Base-by-base conservation (phyloP, 371 early-diverging fungal genomes). In the Apophysomyces elegans region DNA sequence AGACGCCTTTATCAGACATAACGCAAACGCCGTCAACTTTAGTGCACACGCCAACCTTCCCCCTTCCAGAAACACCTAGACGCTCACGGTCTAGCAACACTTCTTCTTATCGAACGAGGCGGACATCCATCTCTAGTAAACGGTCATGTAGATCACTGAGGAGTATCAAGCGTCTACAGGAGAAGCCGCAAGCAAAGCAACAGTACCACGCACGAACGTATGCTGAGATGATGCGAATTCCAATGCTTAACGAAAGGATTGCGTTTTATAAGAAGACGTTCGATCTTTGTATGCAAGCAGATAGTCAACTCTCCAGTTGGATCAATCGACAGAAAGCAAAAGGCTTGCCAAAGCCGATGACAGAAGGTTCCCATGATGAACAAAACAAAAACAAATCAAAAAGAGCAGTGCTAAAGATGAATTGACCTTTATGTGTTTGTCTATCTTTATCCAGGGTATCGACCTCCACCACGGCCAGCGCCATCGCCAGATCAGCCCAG, bases 211-310 rank as follows among this genome's bases (percentile, higher is more conserved):
- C 68, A 37, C 46, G 76, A 14, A 68, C 73, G 5, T 73, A 73
- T 54, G 70, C 73, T 35, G 78, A 78, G 32, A 75, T 78, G 66
- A 78, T 80, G 75, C 67, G 75, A 14, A 74, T 79, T 44, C 70
- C 80, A 11, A 75, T 73, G 56, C 61, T 73, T 4, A 57, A 66
- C 9, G 74, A 79, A 59, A 62, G 80, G 50, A 37, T 77, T n/a
- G 50, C 62, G n/a, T 77, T 77, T 56, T 77, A 77, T 57, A 73
- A 79, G 47, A 72, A 72, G 38, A 75, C 77, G 9, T 54, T 68
- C 14, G 62, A 73, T 44, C 54, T 68, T 5, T 79, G 75, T 58
- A 38, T 74, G 9, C 65, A 66, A 45, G 72, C 72, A 14, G 74
- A 73, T 43, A 70, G 74, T 5, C 65, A 64, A 1, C 57, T 79